These are phyloP conservation scores for Talaromyces verruculosus DNA, from an alignment of 2,329 filamentous ascomycete genomes.

Conservation along the genomic window DNA sequence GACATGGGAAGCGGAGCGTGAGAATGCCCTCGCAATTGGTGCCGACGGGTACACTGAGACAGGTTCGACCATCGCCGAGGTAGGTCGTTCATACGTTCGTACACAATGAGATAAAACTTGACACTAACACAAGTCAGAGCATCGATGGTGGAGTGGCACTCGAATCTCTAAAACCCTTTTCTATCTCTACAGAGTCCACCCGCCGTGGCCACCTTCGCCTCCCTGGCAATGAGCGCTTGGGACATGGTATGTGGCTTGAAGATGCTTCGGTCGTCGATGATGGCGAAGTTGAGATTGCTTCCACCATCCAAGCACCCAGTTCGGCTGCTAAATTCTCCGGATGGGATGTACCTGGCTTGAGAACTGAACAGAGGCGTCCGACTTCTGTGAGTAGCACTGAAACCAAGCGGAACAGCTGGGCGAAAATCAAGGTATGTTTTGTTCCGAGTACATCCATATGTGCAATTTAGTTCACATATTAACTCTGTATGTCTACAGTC, in stretches of 20 bases:
- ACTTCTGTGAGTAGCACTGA: background rate
- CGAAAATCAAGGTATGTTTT: slow-evolving; percentile 18
- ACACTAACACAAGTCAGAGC: slow-evolving; percentile 12
- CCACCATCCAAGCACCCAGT: background rate
- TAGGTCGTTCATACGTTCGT: background rate
- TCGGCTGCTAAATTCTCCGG: background rate
- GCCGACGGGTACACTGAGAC: background rate
- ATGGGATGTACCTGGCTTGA: background rate
- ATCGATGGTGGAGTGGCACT: slow-evolving; percentile 2
- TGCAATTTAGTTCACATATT: background rate
- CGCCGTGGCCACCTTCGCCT: background rate
- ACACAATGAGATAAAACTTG: background rate
- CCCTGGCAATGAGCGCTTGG: background rate
- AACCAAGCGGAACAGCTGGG: slow-evolving; percentile 1
- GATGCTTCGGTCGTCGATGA: background rate
- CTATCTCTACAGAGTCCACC: background rate
- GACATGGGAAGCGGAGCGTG: slow-evolving; percentile 28
- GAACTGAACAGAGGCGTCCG: background rate
- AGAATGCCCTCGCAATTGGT: background rate
- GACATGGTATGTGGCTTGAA: background rate
- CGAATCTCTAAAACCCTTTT: background rate
- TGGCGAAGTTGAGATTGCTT: background rate
- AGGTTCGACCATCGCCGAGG: background rate
- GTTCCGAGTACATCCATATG: background rate
- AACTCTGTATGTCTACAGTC: slow-evolving; percentile 3